Evolutionary conservation across 1,284 basidiomycete species (phyloP).

Genomic region (Fomitopsis palustris): DNA sequence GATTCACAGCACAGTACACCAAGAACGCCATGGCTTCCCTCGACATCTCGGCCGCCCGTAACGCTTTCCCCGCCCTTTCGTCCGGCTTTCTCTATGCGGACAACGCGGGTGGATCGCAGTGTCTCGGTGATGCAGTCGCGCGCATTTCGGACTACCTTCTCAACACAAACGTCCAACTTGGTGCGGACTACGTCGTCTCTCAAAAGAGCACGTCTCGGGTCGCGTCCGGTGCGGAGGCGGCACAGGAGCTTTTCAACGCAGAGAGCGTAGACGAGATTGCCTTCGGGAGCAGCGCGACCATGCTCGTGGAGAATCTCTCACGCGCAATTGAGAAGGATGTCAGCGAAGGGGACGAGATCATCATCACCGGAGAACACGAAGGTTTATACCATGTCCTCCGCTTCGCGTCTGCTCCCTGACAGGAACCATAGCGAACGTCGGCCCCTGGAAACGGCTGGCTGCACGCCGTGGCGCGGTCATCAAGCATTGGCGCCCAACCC

Average conservation of each 20-base stretch:
- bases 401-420: neutral
- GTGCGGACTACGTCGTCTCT: constrained; percentile 63
- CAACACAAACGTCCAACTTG: constrained; percentile 72
- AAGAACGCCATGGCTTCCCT: constrained; percentile 23
- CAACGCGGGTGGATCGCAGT: constrained; percentile 79
- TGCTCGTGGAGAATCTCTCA: constrained; percentile 62
- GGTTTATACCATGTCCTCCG: constrained; percentile 35
- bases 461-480: constrained; percentile 49
- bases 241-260: constrained; percentile 63
- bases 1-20: neutral
- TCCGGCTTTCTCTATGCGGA: constrained; percentile 68
- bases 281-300: constrained; percentile 66
- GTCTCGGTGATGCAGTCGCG: constrained; percentile 48
- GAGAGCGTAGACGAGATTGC: constrained; percentile 56
- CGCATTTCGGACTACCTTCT: constrained; percentile 64
- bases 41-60: constrained; percentile 50
- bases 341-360: constrained; percentile 62
- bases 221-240: constrained; percentile 46
- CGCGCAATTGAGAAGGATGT: constrained; percentile 55
- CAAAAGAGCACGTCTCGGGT: constrained; percentile 50
- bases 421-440: constrained; percentile 56
- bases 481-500: constrained; percentile 57
- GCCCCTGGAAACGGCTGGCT: constrained; percentile 75
- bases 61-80: constrained; percentile 61
- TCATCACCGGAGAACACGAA: constrained; percentile 77